Conservation (phyloP, 169 alveolate genomes). For the Perkinsus chesapeaki region DNA sequence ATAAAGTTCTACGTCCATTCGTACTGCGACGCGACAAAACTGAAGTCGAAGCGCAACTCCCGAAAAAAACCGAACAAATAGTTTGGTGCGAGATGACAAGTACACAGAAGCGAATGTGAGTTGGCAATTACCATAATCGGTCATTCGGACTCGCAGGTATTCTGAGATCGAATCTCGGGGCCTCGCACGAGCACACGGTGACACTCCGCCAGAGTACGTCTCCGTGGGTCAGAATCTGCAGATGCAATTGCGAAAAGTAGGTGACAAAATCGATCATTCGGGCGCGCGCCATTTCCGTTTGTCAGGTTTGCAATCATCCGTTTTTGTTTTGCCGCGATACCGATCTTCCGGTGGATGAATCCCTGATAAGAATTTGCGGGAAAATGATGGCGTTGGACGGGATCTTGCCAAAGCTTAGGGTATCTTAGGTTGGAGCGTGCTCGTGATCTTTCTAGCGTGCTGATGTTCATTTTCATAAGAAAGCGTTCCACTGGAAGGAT, state of each 20-base stretch:
- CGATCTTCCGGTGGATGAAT: slow-evolving; percentile 60
- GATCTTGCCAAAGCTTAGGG: slow-evolving; percentile 72
- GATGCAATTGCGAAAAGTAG: slow-evolving; percentile 75
- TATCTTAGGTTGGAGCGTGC: slow-evolving; percentile 20
- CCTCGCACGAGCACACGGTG: slow-evolving; percentile 32
- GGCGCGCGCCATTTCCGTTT: not conserved
- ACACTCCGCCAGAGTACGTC: not conserved
- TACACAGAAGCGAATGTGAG: slow-evolving; percentile 34
- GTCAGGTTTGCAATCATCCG: slow-evolving; percentile 78
- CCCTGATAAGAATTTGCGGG: slow-evolving; percentile 76
- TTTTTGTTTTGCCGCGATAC: slow-evolving; percentile 73
- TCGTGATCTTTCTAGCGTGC: too few relatives aligned
- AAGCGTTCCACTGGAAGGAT: not conserved
- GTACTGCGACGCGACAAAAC: slow-evolving; percentile 79
- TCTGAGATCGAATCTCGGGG: slow-evolving; percentile 42
- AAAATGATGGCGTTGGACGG: slow-evolving; percentile 80
- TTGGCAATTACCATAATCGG: slow-evolving; percentile 13
- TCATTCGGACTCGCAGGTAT: slow-evolving; percentile 63
- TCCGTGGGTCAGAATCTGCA: slow-evolving; percentile 57
- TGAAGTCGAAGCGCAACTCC: slow-evolving; percentile 82
- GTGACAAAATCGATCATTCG: not conserved
- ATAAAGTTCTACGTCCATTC: slow-evolving; percentile 80
- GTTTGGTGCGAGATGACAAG: slow-evolving; percentile 70
- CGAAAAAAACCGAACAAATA: slow-evolving; percentile 79
- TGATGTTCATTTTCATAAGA: too few relatives aligned